Conservation (phyloP, 768 basidiomycete genomes). For the Suillus weaverae region DNA sequence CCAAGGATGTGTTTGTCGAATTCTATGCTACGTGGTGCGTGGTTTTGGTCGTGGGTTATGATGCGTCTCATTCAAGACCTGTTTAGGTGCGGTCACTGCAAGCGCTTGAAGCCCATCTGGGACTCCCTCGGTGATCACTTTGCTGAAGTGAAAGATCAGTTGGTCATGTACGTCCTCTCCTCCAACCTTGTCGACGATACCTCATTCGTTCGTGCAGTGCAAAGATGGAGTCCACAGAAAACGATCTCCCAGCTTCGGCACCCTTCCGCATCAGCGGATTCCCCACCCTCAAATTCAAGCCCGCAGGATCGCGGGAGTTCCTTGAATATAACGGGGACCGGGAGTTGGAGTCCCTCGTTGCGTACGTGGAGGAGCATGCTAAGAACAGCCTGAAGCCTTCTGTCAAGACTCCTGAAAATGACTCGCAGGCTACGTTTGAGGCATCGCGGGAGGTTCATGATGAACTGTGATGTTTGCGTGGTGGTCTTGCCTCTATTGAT, state of each 20-base stretch:
- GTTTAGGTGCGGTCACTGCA: conserved; percentile 89
- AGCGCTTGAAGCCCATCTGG: conserved; percentile 94
- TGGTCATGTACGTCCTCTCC: conserved; percentile 64
- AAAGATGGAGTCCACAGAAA: conserved; percentile 96
- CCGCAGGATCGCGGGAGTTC: conserved; percentile 83
- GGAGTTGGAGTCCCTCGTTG: conserved; percentile 79
- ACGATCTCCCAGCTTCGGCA: conserved; percentile 87
- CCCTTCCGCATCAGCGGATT: conserved; percentile 87
- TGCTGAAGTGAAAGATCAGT: conserved; percentile 65
- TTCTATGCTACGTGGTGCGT: conserved; percentile 95
- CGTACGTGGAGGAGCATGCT: conserved; percentile 80
- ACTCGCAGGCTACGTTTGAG: conserved; percentile 26
- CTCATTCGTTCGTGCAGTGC: conserved; percentile 50
- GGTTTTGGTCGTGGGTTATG: conserved; percentile 11
- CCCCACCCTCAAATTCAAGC: conserved; percentile 97
- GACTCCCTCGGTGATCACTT: conserved; percentile 88
- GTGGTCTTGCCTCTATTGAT: not conserved
- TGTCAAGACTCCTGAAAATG: conserved; percentile 23
- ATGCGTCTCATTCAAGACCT: not conserved
- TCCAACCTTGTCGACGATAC: not conserved
- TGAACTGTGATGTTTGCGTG: conserved; percentile 20
- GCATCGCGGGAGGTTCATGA: conserved; percentile 27
- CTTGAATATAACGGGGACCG: conserved; percentile 94
- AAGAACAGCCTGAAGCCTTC: conserved; percentile 65
- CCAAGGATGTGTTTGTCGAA: conserved; percentile 94